These are phyloP conservation scores for Ulmus americana DNA, from an alignment of 331 rosid species.

Conservation along the genomic window DNA sequence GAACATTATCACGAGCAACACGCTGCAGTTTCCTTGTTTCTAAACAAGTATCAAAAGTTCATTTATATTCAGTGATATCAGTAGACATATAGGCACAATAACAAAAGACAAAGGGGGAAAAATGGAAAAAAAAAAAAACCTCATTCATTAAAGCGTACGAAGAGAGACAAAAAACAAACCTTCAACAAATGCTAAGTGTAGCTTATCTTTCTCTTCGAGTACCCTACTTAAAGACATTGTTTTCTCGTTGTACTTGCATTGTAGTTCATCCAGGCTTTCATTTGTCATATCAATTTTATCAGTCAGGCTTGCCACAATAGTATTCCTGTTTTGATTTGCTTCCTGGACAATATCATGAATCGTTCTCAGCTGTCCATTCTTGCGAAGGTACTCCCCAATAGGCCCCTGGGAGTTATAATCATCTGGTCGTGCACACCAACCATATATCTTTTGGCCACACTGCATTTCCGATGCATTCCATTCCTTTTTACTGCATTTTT, in stretches of 20 bases:
- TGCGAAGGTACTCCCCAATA: constrained; percentile 73
- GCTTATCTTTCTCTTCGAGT: constrained; percentile 76
- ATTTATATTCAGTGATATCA: neutral
- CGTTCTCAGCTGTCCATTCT: constrained; percentile 67
- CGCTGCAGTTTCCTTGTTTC: constrained; percentile 73
- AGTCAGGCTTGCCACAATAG: constrained; percentile 61
- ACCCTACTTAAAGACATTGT: constrained; percentile 71
- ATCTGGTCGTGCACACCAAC: constrained; percentile 86
- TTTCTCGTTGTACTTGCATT: constrained; percentile 63
- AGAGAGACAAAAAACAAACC: constrained; percentile 37
- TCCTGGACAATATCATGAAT: constrained; percentile 71
- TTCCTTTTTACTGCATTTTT: constrained; percentile 43
- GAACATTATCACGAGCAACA: constrained; percentile 50
- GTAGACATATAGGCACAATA: constrained; percentile 4
- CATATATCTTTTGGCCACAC: constrained; percentile 47
- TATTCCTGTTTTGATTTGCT: constrained; percentile 49
- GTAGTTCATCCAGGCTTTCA: constrained; percentile 54
- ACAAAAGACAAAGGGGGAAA: neutral
- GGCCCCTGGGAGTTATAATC: constrained; percentile 58
- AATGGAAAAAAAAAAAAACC: neutral
- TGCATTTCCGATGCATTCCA: constrained; percentile 43
- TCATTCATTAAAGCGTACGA: constrained; percentile 16
- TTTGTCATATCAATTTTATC: constrained; percentile 60
- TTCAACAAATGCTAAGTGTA: constrained; percentile 61
- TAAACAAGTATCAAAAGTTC: constrained; percentile 26